Evolutionary conservation across 768 basidiomycete species (phyloP), one percentile per base, ranked within the genome.

Genomic region (Panaeolus papilionaceus): DNA sequence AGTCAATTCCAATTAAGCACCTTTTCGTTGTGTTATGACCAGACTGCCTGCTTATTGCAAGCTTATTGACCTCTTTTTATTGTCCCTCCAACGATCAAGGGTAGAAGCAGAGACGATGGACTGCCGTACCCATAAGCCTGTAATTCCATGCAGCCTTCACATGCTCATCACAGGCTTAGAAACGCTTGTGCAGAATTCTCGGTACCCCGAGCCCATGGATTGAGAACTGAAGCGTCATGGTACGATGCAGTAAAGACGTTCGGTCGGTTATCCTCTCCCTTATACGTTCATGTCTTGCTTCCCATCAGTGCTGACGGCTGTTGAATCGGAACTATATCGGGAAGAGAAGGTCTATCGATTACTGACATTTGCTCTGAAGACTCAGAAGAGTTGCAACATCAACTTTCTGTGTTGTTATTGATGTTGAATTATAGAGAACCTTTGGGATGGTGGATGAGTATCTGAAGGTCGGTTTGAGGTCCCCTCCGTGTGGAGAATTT

Each of bases 191-290:
- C 40, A 42, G 11, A 4, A 42, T 42, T 42, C 40, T 42, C 11
- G 4, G 16, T 42, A 49, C 26, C 4, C 54, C 54, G 54, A 58
- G 26, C 54, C 54, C 54, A 58, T 58, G 54, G 54, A 58, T 58
- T 58, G 28, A 47, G 9, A 16, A 10, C 33, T 40, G 9, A 16
- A 51, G n/a, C 9, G 6, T 51, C 26, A 26, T 20, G 33, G 33
- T 23, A 3, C n/a, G n/a, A 26, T 51, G 47, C 3, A 51, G 7
- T 10, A 8, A 51, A 37, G 54, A 58, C 54, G 33, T 14, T 58
- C 26, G 12, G 10, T 58, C 28, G 54, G 54, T 28, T 58, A 37
- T 28, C 12, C 54, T 33, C 54, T 58, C 54, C 54, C 54, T 58
- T 58, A 12, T 33, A 33, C 16, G 54, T 23, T 58, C 54, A 33